Conservation (phyloP, 352 stramenopile genomes). For the Phytophthora colocasiae region DNA sequence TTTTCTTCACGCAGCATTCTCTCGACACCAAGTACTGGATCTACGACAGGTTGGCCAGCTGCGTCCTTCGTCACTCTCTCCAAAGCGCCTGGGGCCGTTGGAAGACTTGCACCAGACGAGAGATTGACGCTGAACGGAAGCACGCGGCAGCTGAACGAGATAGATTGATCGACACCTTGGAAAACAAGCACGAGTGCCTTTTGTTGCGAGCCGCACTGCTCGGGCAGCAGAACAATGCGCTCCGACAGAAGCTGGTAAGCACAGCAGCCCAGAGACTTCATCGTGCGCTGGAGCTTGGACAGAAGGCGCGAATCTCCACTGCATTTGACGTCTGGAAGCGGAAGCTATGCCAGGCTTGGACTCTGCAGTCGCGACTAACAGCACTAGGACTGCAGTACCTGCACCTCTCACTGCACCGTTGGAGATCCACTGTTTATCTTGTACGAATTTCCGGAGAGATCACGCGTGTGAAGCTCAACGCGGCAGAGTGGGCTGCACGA, state of each 20-base stretch:
- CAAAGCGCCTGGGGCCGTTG: conserved; percentile 26
- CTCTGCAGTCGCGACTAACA: conserved; percentile 2
- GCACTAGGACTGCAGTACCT: not conserved
- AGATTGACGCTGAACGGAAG: conserved; percentile 21
- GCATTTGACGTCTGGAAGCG: conserved; percentile 22
- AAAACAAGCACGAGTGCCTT: conserved; percentile 27
- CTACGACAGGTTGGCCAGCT: conserved; percentile 29
- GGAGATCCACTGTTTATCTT: conserved; percentile 1
- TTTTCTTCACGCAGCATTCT: conserved; percentile 18
- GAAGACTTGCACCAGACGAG: conserved; percentile 15
- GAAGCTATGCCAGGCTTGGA: conserved; percentile 8
- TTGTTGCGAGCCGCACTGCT: conserved; percentile 19
- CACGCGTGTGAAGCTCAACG: conserved; percentile 9
- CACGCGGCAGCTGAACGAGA: conserved; percentile 13
- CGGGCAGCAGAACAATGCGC: conserved; percentile 22
- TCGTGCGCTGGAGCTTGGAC: conserved; percentile 4
- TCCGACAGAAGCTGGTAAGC: conserved; percentile 10
- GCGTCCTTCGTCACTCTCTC: conserved; percentile 20
- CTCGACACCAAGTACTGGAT: conserved; percentile 18
- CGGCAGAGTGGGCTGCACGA: conserved; percentile 21
- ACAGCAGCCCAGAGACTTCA: conserved; percentile 13
- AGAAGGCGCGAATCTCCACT: conserved; percentile 3
- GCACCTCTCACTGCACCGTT: conserved; percentile 9
- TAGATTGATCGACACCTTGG: conserved; percentile 14
- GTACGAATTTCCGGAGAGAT: not conserved